A percentile compares a stretch with the other conserved stretches of the same genome.
Evolutionary conservation across 345 rosid genomes (phyloP).

Genomic region (Boechera retrofracta): DNA sequence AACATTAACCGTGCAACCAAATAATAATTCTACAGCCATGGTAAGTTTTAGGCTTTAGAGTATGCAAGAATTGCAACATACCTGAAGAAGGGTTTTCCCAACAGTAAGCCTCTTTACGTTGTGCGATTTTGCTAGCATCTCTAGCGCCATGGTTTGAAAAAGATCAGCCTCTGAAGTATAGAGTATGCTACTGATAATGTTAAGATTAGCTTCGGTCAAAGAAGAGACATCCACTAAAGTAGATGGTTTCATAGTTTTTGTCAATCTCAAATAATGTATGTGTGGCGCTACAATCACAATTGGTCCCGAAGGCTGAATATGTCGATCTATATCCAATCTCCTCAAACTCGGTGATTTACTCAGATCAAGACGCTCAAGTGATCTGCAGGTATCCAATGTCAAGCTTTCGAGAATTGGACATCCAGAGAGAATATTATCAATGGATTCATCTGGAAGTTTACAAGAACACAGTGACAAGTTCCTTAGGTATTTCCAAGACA

Average conservation of each 20-base stretch:
- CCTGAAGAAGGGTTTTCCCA: conserved; percentile 27
- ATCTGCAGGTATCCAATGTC: not conserved
- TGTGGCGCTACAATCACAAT: conserved; percentile 20
- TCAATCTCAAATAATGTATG: conserved; percentile 25
- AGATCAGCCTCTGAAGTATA: not conserved
- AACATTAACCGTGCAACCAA: not conserved
- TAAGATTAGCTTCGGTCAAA: conserved; percentile 19
- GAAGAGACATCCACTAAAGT: conserved; percentile 22
- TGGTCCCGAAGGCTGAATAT: not conserved
- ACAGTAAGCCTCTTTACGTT: conserved; percentile 33
- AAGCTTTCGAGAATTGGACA: conserved; percentile 15
- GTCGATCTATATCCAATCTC: not conserved
- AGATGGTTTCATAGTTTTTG: not conserved
- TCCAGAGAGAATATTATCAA: conserved; percentile 18
- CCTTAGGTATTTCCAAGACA: conserved; percentile 26
- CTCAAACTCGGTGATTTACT: not conserved
- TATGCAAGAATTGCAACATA: not conserved
- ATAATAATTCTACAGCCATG: not conserved
- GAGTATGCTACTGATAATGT: not conserved
- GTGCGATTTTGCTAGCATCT: conserved; percentile 20
- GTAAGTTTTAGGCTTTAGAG: not conserved
- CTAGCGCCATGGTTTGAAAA: not conserved
- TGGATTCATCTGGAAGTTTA: not conserved
- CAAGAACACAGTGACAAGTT: not conserved
- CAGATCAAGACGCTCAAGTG: not conserved